Conservation (phyloP, 2,329 filamentous ascomycete species). For the Fusarium mundagurra region DNA sequence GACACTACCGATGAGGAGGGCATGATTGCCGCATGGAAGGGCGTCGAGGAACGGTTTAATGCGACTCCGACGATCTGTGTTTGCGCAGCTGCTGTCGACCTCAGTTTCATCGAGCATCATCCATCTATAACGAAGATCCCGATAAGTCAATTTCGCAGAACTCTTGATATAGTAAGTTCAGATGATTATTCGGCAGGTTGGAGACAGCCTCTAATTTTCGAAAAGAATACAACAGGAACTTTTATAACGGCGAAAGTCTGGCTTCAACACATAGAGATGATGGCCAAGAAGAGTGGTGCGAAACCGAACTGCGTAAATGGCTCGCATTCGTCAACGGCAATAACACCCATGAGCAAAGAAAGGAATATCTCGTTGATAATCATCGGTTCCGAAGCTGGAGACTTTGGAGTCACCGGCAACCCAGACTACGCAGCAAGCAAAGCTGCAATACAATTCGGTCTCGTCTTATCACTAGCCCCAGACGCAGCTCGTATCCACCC, state of each 20-base stretch:
- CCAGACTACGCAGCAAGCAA: background rate
- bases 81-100: background rate
- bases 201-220: accelerated
- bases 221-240: background rate
- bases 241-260: background rate
- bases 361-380: background rate
- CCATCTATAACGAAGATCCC: background rate
- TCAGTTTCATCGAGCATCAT: background rate
- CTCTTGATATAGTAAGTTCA: background rate
- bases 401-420: background rate
- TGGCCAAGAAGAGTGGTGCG: accelerated
- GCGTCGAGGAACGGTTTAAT: background rate
- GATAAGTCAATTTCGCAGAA: background rate
- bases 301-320: background rate
- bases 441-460: background rate
- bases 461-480: background rate
- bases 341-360: accelerated
- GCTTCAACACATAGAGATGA: background rate
- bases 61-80: accelerated
- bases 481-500: background rate
- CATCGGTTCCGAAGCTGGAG: background rate
- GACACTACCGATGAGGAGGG: background rate
- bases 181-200: accelerated
- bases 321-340: accelerated
- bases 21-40: accelerated